Base-by-base conservation (phyloP, 331 rosid genomes). In the Saraca asoca region DNA sequence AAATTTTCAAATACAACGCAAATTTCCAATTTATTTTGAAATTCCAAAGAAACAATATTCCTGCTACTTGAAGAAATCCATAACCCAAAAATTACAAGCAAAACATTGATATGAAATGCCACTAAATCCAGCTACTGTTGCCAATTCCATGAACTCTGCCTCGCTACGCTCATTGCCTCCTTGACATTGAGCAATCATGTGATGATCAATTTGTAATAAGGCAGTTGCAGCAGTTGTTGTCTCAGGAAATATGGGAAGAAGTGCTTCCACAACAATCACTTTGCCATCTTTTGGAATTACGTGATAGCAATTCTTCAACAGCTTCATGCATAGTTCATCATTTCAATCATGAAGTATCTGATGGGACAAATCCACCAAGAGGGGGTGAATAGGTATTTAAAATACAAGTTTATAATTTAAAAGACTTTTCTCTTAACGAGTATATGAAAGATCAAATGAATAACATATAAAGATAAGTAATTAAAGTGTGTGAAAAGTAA, bases 291-390 rank as follows among this genome's bases (percentile, higher is more conserved):
- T 10, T 11, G 78, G 72, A 35, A 37, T 51, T 0, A 79, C 79
- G 1, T 14, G 31, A 57, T 72, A 52, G 60, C 76, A 80, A 13
- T 58, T 80, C 19, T 76, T 76, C 70, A 76, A 37, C 24, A 76
- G 35, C 62, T 75, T 72, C 49, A 76, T 5, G 76, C 81, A 76
- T 0, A 37, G 51, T 24, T 72, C 70, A 4, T 76, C 85, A 24
- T 38, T 67, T 81, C 81, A 71, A 38, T 72, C 73, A 13, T 76
- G 81, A 57, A 75, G 74, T 17, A 80, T 68, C 76, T n/a, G n/a
- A n/a, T n/a, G n/a, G n/a, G n/a, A n/a, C n/a, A n/a, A n/a, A n/a
- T n/a, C n/a, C n/a, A n/a, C n/a, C n/a, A n/a, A n/a, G n/a, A n/a
- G n/a, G n/a, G n/a, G n/a, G n/a, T n/a, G n/a, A n/a, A n/a, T n/a